Percentiles rank a stretch among this genome's conserved stretches.
Conservation (phyloP, 495 filamentous ascomycete species). For the Emericellopsis terricola region DNA sequence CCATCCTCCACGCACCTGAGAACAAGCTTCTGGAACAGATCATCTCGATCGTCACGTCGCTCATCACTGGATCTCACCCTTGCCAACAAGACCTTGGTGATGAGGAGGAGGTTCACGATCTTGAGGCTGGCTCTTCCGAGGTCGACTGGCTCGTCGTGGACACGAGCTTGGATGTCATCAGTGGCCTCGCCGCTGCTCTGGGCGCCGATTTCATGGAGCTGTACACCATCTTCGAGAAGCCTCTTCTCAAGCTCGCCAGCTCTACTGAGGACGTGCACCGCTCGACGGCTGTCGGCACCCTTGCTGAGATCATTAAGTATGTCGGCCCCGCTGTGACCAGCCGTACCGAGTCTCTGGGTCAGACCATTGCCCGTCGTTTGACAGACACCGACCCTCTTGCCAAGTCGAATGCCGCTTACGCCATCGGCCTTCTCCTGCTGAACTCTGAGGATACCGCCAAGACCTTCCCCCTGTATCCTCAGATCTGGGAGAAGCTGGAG, state of each 20-base stretch:
- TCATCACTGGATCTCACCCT: conserved; percentile 76
- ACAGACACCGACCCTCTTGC: conserved; percentile 82
- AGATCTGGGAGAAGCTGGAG: conserved; percentile 70
- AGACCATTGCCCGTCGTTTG: conserved; percentile 71
- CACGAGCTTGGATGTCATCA: conserved; percentile 77
- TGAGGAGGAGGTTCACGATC: conserved; percentile 49
- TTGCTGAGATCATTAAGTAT: conserved; percentile 77
- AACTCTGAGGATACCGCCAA: conserved; percentile 55
- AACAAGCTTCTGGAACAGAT: conserved; percentile 36
- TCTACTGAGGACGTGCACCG: conserved; percentile 74
- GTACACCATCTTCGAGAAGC: conserved; percentile 88
- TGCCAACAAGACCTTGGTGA: conserved; percentile 81
- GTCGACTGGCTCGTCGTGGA: conserved; percentile 96
- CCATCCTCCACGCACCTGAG: conserved; percentile 54
- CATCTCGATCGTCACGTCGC: conserved; percentile 46
- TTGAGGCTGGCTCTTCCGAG: conserved; percentile 69
- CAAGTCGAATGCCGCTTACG: conserved; percentile 88
- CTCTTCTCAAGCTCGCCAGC: conserved; percentile 69
- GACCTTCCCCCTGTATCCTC: conserved; percentile 52
- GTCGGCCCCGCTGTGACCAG: conserved; percentile 67
- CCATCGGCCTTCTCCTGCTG: conserved; percentile 63
- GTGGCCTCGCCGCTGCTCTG: conserved; percentile 64
- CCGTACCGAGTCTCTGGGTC: conserved; percentile 56
- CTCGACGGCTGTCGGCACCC: conserved; percentile 71
- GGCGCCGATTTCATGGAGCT: conserved; percentile 67